Base-by-base conservation (phyloP, 306 rosid genomes). In the Argentina anserina region DNA sequence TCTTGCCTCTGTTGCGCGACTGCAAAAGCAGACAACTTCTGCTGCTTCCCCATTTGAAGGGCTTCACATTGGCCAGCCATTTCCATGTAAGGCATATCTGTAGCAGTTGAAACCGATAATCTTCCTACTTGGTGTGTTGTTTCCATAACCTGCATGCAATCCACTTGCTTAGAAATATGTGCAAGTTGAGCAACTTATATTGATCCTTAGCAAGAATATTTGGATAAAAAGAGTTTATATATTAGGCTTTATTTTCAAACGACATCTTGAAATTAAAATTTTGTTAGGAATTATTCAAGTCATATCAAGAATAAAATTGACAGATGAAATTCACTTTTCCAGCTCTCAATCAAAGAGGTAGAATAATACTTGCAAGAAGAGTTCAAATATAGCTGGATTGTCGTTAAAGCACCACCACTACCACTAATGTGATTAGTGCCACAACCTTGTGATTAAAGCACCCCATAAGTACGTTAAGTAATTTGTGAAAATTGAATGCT, bases 41-140 rank as follows among this genome's bases (percentile, higher is more conserved):
- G 77, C 79, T 92, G 90, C 83, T 92, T 92, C 76, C 90, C 97
- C 73, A 65, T 76, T 36, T 81, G 80, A 49, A 92, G 91, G 76
- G 90, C 83, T 78, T 89, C 96, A 73, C 97, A 92, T 39, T 89
- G 89, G 67, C 85, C 84, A 75, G 96, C 96, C 90, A 92, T 92
- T 86, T 92, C 93, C 76, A 75, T 84, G 42, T 92, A 92, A 64
- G 93, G 86, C 96, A 85, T 89, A 78, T 89, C 75, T 68, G 78
- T 73, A 18, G 93, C 75, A 56, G 86, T 76, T 55, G 96, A 86
- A 69, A 80, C 53, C 46, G 96, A 91, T n/a, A 55, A n/a, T 70
- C 96, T 87, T 76, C 90, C 93, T 20, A 87, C 91, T 67, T 87
- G 90, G 71, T 81, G 72, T 25, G 85, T 83, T 71, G 92, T 82